Evolutionary conservation across 441 rosid species (phyloP), one percentile per base, ranked within the genome.

Genomic region (Viola pubescens): DNA sequence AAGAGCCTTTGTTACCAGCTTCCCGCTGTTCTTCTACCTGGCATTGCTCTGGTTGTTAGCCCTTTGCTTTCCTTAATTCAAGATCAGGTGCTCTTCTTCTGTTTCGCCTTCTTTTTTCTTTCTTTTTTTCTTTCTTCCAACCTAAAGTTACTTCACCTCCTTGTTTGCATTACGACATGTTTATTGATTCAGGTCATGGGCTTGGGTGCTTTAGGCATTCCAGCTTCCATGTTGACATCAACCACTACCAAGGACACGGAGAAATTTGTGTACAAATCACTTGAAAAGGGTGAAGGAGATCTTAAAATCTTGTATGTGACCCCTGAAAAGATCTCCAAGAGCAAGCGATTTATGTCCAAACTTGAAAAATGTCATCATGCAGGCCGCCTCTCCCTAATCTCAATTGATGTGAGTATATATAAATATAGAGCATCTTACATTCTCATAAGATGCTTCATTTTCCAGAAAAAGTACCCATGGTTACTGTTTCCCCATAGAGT

Each of bases 1-100:
- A 94, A 94, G 82, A 94, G 99, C 77, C 89, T 94, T 37, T 94
- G 97, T 66, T 94, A 94, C 77, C 97, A 90, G 73, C 97, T 94
- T 71, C 98, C 96, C 0, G 91, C 97, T 52, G 54, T 94, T 48
- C 91, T 88, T 69, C 80, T 71, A 52, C 75, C 77, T 57, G 97
- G 97, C 60, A 70, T 89, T 66, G 79, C 86, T n/a, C 77, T 73
- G 44, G 69, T 69, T 48, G 37, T 67, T 9, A 67, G 70, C 44
- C 95, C 97, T 67, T 73, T 89, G 68, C 92, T 87, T 63, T 89
- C 97, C 16, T 72, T 94, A 64, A 94, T 88, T 65, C 98, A 94
- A 75, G 98, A 94, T 74, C 98, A 94, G 97, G 97, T 92, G 57
- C 42, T 54, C n/a, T 51, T 58, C n/a, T 56, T 52, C 4, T 45